phyloP scores from a whole-genome alignment of 1,284 basidiomycete species.

The Cutaneotrichosporon cyanovorans region DNA sequence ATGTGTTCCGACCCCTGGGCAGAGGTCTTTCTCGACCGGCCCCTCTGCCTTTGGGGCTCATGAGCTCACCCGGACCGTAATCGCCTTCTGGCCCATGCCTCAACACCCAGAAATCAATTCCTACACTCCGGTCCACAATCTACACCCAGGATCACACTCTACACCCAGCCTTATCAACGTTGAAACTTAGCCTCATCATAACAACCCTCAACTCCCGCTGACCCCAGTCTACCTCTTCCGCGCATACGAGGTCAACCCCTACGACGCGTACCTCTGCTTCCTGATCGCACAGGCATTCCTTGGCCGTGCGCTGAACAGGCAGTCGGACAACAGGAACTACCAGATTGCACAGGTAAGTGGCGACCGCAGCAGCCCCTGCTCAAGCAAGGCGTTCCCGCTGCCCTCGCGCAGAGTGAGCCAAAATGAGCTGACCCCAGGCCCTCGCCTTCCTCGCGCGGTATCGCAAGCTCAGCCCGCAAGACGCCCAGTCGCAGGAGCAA shows the following conservation, averaged over 20 bases:
- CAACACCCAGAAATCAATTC: no score
- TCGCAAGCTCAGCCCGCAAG: constrained; percentile 52
- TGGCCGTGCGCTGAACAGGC: constrained; percentile 82
- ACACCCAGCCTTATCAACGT: no score
- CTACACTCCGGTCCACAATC: no score
- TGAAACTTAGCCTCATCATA: no score
- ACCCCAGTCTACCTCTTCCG: constrained; percentile 73
- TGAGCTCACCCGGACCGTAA: no score
- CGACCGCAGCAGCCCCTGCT: background rate
- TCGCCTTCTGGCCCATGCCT: no score
- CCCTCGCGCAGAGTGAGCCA: background rate
- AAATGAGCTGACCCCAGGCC: constrained; percentile 50
- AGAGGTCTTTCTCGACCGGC: no score
- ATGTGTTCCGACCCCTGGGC: no score
- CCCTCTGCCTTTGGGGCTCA: no score
- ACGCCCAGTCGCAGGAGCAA: constrained; percentile 53
- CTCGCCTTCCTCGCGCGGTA: constrained; percentile 76
- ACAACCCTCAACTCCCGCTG: no score
- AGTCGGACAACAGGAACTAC: constrained; percentile 89
- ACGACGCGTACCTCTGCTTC: constrained; percentile 79
- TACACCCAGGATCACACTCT: no score
- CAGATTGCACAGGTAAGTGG: constrained; percentile 60
- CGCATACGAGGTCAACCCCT: constrained; percentile 72
- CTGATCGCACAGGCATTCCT: constrained; percentile 74
- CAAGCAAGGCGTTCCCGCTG: no score